phyloP scores from a whole-genome alignment of 345 rosid species.

The Brassica rapa region DNA sequence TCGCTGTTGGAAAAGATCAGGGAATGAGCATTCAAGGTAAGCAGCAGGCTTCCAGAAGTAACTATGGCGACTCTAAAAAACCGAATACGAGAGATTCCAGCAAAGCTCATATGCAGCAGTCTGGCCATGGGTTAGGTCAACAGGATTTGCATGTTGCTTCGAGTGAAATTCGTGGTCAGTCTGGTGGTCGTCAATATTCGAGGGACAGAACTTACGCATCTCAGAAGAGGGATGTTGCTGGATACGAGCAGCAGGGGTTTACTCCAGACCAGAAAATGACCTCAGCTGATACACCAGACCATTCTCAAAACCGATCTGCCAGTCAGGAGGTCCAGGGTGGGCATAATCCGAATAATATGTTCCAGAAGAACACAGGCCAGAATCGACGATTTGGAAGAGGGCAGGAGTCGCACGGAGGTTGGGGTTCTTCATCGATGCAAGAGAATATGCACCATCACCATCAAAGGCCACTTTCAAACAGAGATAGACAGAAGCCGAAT shows the following conservation, averaged over 20 bases:
- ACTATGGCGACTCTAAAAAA: conserved; percentile 59
- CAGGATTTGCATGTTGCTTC: conserved; percentile 44
- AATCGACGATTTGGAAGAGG: conserved; percentile 53
- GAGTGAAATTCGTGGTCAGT: conserved; percentile 61
- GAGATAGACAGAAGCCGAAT: conserved; percentile 67
- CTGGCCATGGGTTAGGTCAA: conserved; percentile 50
- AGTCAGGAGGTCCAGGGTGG: conserved; percentile 50
- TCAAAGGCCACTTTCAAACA: conserved; percentile 48
- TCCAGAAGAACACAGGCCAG: conserved; percentile 61
- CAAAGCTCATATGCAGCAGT: conserved; percentile 43
- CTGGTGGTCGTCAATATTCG: conserved; percentile 44
- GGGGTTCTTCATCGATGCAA: conserved; percentile 64
- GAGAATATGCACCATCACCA: conserved; percentile 59
- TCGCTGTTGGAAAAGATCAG: conserved; percentile 54
- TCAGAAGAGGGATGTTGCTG: conserved; percentile 49
- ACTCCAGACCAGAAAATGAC: conserved; percentile 53
- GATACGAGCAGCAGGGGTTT: conserved; percentile 46
- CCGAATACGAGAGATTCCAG: conserved; percentile 45
- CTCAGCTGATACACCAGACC: conserved; percentile 43
- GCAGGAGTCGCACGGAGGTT: conserved; percentile 65
- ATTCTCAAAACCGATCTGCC: conserved; percentile 45
- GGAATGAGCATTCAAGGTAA: conserved; percentile 52
- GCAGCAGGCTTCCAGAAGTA: conserved; percentile 53
- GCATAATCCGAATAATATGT: conserved; percentile 47
- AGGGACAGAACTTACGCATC: conserved; percentile 45